Percentiles rank a stretch among this genome's conserved stretches.
Conservation (phyloP, 2,329 filamentous ascomycete genomes). For the Parastagonospora avenae region DNA sequence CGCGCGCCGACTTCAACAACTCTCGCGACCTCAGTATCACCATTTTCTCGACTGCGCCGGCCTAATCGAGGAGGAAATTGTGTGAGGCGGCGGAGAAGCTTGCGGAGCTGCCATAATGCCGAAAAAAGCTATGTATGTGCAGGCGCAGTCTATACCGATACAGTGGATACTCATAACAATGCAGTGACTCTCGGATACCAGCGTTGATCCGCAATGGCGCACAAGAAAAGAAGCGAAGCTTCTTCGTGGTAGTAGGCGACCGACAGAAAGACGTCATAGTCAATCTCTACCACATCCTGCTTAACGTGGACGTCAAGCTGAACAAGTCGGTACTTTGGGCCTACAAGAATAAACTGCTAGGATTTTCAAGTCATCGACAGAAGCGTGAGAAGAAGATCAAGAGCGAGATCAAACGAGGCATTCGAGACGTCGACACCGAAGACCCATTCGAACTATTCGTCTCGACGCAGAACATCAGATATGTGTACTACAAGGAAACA, state of each 20-base stretch:
- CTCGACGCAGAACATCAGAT: slow-evolving; percentile 94
- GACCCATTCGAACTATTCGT: slow-evolving; percentile 98
- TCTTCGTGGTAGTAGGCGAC: slow-evolving; percentile 96
- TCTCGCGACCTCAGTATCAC: neutral
- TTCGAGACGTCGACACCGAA: slow-evolving; percentile 87
- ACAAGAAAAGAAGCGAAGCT: slow-evolving; percentile 91
- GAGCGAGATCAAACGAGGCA: slow-evolving; percentile 94
- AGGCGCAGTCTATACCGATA: neutral
- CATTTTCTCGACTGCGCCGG: neutral
- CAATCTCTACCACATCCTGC: slow-evolving; percentile 90
- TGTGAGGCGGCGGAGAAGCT: slow-evolving; percentile 37
- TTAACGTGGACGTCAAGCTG: slow-evolving; percentile 85
- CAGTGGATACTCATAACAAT: slow-evolving; percentile 15
- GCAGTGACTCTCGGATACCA: slow-evolving; percentile 46
- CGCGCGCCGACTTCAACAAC: neutral
- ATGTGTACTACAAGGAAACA: slow-evolving; percentile 99
- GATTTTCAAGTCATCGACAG: slow-evolving; percentile 94
- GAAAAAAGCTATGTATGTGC: slow-evolving; percentile 47
- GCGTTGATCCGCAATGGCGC: slow-evolving; percentile 49
- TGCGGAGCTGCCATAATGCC: slow-evolving; percentile 42
- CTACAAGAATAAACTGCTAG: slow-evolving; percentile 96
- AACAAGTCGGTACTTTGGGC: slow-evolving; percentile 98
- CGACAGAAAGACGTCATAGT: slow-evolving; percentile 96
- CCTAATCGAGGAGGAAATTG: neutral
- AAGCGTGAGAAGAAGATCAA: slow-evolving; percentile 99